phyloP scores from a whole-genome alignment of 768 basidiomycete genomes.

The Russula brevipes region DNA sequence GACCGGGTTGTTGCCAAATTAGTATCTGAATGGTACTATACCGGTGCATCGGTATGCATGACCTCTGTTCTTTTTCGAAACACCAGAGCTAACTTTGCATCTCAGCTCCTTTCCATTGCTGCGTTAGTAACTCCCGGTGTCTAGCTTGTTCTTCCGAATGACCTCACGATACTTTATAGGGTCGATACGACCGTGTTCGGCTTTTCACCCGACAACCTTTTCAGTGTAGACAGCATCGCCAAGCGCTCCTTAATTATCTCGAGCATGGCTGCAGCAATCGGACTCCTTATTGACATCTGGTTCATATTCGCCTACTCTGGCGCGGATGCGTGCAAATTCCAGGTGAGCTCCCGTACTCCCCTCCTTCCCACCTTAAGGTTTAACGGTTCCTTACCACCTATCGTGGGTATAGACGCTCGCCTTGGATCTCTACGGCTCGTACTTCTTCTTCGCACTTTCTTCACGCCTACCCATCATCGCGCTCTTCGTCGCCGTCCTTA shows the following conservation, averaged over 20 bases:
- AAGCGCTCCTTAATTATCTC: slow-evolving; percentile 51
- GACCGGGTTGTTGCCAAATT: slow-evolving; percentile 46
- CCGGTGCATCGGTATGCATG: slow-evolving; percentile 52
- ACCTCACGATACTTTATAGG: slow-evolving; percentile 26
- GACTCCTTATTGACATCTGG: slow-evolving; percentile 60
- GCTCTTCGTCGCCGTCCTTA: slow-evolving; percentile 50
- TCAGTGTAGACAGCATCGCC: slow-evolving; percentile 45
- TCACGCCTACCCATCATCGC: slow-evolving; percentile 59
- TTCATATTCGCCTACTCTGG: slow-evolving; percentile 60
- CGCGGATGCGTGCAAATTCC: slow-evolving; percentile 46
- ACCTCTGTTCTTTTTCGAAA: not conserved
- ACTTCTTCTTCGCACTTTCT: slow-evolving; percentile 65
- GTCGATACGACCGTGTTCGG: slow-evolving; percentile 58
- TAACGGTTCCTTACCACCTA: not conserved
- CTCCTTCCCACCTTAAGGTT: not conserved
- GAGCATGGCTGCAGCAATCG: slow-evolving; percentile 57
- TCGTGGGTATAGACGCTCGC: slow-evolving; percentile 39
- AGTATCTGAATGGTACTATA: slow-evolving; percentile 58
- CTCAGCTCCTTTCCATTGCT: slow-evolving; percentile 55
- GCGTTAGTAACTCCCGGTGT: slow-evolving; percentile 38
- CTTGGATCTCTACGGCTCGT: slow-evolving; percentile 51
- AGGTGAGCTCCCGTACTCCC: slow-evolving; percentile 37
- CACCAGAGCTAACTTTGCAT: not conserved
- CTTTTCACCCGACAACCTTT: slow-evolving; percentile 46
- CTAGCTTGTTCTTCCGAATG: not conserved